Evolutionary conservation across 2,329 filamentous ascomycete species (phyloP), one percentile per base, ranked within the genome.

Genomic region (Atkinsonella hypoxylon): DNA sequence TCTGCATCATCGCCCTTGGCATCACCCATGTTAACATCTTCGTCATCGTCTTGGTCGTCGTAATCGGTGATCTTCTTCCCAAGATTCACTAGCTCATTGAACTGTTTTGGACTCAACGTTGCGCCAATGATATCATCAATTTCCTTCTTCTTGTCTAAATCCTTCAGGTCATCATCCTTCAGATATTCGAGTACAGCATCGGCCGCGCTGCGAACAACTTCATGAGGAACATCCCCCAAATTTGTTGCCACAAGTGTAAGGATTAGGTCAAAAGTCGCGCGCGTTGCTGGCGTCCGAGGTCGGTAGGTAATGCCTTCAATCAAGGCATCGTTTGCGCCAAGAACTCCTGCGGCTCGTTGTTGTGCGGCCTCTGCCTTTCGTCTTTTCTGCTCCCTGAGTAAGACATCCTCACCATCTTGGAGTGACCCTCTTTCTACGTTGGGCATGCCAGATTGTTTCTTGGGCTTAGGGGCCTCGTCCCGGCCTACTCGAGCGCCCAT

Each of bases 11-110:
- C 74, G 51, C 78, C 87, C 17, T 74, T 79, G 20, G 74, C 77
- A 30, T 81, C 77, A 52, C 79, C 84, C 60, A 84, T 82, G 31
- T 80, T 85, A 74, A 89, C 87, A 52, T 89, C 83, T 57, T 95
- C 91, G 55, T 97, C 90, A 32, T 96, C 93, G 57, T 97, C 91
- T 64, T 97, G 89, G 39, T 87, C 87, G 67, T 97, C 87, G 67
- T 97, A 98, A 66, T 98, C 93, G 47, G 93, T 98, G 56, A 98
- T 95, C 71, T 98, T 98, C 74, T 98, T 98, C 56, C 90, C 89
- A 42, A 98, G 73, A 63, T 96, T 98, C 50, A 97, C 83, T 57
- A 98, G 72, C 70, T 97, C 91, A 64, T 97, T 97, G 72, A 97
- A 98, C 65, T 95, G 85, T 64, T 96, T 95, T 1, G 88, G 80